Evolutionary conservation across 2,329 filamentous ascomycete species (phyloP).

Genomic region (Dothistroma pini): DNA sequence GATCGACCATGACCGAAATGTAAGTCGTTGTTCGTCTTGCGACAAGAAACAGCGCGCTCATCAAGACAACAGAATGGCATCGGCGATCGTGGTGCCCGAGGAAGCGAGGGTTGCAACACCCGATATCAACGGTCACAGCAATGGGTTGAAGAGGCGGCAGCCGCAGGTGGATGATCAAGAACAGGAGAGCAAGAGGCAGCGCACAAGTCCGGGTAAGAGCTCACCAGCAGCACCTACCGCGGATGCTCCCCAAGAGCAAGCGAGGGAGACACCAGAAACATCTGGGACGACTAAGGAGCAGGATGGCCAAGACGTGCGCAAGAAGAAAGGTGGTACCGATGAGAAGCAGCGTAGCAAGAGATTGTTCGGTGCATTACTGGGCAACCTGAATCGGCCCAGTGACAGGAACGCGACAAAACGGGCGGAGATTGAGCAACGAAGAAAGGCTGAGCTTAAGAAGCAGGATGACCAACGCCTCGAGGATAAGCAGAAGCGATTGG

Average conservation of each 20-base stretch:
- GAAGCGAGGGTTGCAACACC: constrained; percentile 11
- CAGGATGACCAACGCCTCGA: constrained; percentile 70
- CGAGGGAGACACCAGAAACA: constrained; percentile 9
- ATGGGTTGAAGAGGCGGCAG: constrained; percentile 26
- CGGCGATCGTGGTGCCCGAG: constrained; percentile 15
- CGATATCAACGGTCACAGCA: constrained; percentile 12
- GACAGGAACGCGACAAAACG: constrained; percentile 64
- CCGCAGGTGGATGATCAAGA: constrained; percentile 23
- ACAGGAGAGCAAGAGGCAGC: constrained; percentile 29
- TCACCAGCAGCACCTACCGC: constrained; percentile 20
- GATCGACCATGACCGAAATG: not conserved
- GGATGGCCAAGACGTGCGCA: constrained; percentile 15
- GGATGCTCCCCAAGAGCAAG: constrained; percentile 3
- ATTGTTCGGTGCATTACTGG: constrained; percentile 65
- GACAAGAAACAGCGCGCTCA: not conserved
- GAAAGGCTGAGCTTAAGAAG: constrained; percentile 62
- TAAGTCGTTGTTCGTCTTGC: not conserved
- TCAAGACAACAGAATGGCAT: constrained; percentile 9
- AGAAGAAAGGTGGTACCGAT: constrained; percentile 44
- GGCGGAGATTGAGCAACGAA: constrained; percentile 78
- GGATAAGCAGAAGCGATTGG: constrained; percentile 61
- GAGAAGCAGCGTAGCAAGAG: constrained; percentile 82
- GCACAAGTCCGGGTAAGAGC: constrained; percentile 32
- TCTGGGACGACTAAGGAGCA: constrained; percentile 9
- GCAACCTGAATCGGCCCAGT: constrained; percentile 44